These are phyloP conservation scores for Flagelloscypha sp. DNA, from an alignment of 768 basidiomycete genomes.

Conservation along the genomic window DNA sequence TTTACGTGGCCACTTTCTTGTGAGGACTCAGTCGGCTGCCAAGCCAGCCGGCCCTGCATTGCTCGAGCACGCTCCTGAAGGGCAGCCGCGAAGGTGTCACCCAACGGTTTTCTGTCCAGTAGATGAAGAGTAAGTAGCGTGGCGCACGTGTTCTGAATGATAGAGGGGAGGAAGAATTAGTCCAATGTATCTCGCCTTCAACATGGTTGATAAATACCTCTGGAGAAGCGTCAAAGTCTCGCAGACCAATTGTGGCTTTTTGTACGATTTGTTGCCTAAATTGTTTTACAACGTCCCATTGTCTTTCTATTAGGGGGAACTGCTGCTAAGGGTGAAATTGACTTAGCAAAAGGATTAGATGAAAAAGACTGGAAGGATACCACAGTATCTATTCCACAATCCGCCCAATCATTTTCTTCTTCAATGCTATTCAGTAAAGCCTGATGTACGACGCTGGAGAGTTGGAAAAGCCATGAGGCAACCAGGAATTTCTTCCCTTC, in stretches of 20 bases:
- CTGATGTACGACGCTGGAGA: constrained; percentile 79
- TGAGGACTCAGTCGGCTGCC: no score
- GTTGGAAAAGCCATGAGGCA: constrained; percentile 82
- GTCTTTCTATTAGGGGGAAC: constrained; percentile 82
- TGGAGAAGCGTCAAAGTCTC: constrained; percentile 44
- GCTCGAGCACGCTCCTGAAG: constrained; percentile 64
- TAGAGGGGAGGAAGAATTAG: constrained; percentile 3
- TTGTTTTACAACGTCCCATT: constrained; percentile 86
- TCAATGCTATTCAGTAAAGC: constrained; percentile 58
- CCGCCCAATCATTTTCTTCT: constrained; percentile 53
- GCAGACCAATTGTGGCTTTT: constrained; percentile 75
- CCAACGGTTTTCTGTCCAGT: constrained; percentile 77
- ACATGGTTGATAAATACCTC: constrained; percentile 32
- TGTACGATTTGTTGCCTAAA: constrained; percentile 86
- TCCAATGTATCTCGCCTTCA: neutral
- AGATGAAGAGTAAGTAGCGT: constrained; percentile 78
- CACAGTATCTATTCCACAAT: constrained; percentile 52
- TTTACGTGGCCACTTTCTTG: no score
- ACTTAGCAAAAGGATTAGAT: constrained; percentile 1
- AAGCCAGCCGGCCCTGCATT: constrained; percentile 36
- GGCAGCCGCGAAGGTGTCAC: constrained; percentile 62
- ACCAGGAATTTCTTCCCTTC: constrained; percentile 72
- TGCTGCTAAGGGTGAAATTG: constrained; percentile 47
- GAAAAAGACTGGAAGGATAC: constrained; percentile 33
- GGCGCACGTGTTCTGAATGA: constrained; percentile 58